Evolutionary conservation across 2,329 filamentous ascomycete genomes (phyloP).

Genomic region (Colletotrichum simmondsii): DNA sequence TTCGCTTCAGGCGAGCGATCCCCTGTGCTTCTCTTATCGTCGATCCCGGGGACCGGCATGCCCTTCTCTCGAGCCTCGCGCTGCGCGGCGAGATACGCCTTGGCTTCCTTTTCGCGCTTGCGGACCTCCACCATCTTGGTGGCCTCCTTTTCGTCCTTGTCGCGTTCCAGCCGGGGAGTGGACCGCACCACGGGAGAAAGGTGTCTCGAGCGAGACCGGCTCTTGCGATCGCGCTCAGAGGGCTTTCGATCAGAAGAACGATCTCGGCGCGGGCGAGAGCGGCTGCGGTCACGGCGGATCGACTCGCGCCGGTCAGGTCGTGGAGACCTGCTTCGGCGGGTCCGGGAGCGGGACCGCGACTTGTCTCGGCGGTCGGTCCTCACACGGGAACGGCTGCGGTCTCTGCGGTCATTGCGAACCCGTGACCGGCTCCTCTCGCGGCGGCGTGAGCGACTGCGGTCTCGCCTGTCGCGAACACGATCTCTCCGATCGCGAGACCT

Average conservation of each 20-base stretch:
- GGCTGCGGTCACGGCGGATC: conserved; percentile 35
- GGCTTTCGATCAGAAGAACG: conserved; percentile 36
- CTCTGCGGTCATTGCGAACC: conserved; percentile 37
- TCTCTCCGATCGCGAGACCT: conserved; percentile 40
- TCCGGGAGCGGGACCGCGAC: conserved; percentile 27
- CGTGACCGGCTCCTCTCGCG: conserved; percentile 48
- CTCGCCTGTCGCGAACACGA: conserved; percentile 45
- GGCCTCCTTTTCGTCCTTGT: conserved; percentile 62
- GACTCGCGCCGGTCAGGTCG: conserved; percentile 31
- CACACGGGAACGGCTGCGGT: conserved; percentile 43
- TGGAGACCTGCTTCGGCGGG: conserved; percentile 42
- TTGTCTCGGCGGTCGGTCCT: conserved; percentile 31
- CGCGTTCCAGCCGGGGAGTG: conserved; percentile 41
- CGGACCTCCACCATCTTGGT: conserved; percentile 72
- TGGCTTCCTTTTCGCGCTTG: conserved; percentile 72
- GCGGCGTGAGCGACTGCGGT: conserved; percentile 47
- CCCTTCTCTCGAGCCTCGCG: conserved; percentile 70
- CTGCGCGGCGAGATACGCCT: conserved; percentile 71
- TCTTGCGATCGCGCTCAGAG: conserved; percentile 50
- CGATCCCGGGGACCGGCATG: conserved; percentile 66
- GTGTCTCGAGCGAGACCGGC: conserved; percentile 56
- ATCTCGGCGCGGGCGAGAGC: conserved; percentile 35
- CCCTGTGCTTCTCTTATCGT: conserved; percentile 59
- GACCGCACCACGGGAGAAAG: conserved; percentile 38
- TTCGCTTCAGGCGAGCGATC: conserved; percentile 53